Evolutionary conservation across 345 rosid genomes (phyloP).

Genomic region (Aquilaria yunnanensis): DNA sequence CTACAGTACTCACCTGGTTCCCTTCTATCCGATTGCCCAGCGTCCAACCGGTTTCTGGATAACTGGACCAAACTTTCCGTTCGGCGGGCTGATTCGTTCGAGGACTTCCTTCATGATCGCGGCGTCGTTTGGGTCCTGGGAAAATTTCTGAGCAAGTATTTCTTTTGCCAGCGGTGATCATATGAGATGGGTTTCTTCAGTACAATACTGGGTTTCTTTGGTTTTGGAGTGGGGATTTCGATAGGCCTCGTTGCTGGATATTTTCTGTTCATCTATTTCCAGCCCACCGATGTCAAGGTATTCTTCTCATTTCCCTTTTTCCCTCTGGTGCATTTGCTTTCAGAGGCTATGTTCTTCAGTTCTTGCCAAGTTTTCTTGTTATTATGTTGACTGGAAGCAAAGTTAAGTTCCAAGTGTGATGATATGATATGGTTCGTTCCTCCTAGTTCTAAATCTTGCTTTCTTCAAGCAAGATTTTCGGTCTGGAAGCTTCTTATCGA

Average conservation of each 20-base stretch:
- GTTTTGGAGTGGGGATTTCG: constrained; percentile 84
- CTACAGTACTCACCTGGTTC: too few relatives aligned
- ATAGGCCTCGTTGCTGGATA: constrained; percentile 75
- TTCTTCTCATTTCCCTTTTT: neutral
- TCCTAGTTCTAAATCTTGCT: neutral
- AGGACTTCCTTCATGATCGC: too few relatives aligned
- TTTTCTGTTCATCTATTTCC: constrained; percentile 65
- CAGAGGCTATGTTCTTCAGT: neutral
- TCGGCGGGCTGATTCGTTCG: too few relatives aligned
- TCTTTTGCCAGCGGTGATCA: constrained; percentile 3
- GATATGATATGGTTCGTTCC: neutral
- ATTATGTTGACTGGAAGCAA: neutral
- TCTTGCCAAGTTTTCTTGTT: neutral
- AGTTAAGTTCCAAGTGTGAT: neutral
- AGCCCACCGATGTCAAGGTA: constrained; percentile 75
- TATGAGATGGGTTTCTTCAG: constrained; percentile 65
- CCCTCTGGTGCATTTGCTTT: neutral
- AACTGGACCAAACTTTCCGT: too few relatives aligned
- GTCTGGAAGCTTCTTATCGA: too few relatives aligned
- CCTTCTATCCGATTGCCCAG: too few relatives aligned
- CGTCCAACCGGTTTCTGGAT: too few relatives aligned
- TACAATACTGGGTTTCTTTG: constrained; percentile 64
- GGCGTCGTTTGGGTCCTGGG: constrained; percentile 15
- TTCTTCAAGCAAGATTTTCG: neutral
- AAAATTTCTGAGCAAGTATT: neutral